Base-by-base conservation (phyloP, 75 land plant genomes). In the Selaginella tamariscina region DNA sequence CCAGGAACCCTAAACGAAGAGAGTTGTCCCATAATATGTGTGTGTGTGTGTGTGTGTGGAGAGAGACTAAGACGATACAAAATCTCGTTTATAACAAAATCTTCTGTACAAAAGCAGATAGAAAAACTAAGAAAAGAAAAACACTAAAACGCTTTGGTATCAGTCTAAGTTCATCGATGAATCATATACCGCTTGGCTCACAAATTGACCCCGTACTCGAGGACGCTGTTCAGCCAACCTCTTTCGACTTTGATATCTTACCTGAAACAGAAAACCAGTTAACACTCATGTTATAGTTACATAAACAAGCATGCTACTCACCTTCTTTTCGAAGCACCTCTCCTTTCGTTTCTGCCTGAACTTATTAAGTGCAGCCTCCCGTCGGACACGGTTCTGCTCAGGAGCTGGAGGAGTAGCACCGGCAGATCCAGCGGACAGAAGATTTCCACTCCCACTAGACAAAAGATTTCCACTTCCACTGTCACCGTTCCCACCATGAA, bases 311-410 rank as follows among this genome's bases (percentile, higher is more conserved):
- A 27, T 2, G 26, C 9, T 31, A 26, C 15, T 20, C 78, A 91
- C 97, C 97, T 88, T 91, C 77, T 86, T 91, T 65, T 80, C 84
- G 64, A 88, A 86, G 76, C 87, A 88, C 33, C 89, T 74, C 65
- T 88, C 94, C 71, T 88, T 91, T 33, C 87, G 69, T 68, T 91
- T 88, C 81, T 81, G 87, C 29, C 89, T 72, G 57, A 86, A 91
- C 59, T 91, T 91, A 68, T 66, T 85, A 65, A 91, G 62, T 0
- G 97, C 97, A n/a, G 94, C 97, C 65, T 86, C 94, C 64, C 97
- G 76, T 5, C 74, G 71, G 1, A 88, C 81, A 15, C 83, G 77
- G 60, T 74, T 71, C 32, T 77, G 73, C 24, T 85, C 88, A 8
- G 71, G 24, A 39, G 74, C 69, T 55, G 65, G 69, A 8, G 23